Evolutionary conservation across 345 rosid genomes (phyloP).

Genomic region (Gossypium rotundifolium): DNA sequence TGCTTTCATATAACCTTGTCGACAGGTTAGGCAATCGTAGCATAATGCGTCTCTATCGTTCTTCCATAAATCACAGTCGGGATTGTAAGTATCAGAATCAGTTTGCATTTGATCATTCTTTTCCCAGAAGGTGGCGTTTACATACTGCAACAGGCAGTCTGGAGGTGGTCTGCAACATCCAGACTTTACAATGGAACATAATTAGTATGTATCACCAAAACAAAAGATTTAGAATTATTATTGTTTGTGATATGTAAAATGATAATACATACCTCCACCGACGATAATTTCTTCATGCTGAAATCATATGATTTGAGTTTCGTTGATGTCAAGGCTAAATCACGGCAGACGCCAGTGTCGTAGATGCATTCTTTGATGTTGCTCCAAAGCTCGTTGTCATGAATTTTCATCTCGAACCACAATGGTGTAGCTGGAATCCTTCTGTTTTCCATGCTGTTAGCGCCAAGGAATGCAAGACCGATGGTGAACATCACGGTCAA

Average conservation of each 20-base stretch:
- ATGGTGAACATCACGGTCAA: slow-evolving; percentile 46
- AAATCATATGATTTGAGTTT: slow-evolving; percentile 31
- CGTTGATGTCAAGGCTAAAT: slow-evolving; percentile 24
- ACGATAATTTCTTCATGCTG: slow-evolving; percentile 33
- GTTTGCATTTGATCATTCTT: slow-evolving; percentile 18
- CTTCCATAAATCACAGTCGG: slow-evolving; percentile 53
- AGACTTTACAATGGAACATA: slow-evolving; percentile 25
- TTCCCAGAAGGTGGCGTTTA: slow-evolving; percentile 63
- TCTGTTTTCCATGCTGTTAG: slow-evolving; percentile 42
- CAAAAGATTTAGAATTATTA: background rate
- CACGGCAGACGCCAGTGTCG: slow-evolving; percentile 39
- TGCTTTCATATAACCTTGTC: slow-evolving; percentile 41
- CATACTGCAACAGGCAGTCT: slow-evolving; percentile 46
- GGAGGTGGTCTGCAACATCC: slow-evolving; percentile 80
- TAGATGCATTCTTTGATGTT: slow-evolving; percentile 40
- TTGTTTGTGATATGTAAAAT: background rate
- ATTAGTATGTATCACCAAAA: background rate
- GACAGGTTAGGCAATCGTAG: slow-evolving; percentile 55
- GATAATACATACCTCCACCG: slow-evolving; percentile 44
- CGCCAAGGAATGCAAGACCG: slow-evolving; percentile 58
- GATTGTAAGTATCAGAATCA: background rate
- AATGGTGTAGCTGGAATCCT: slow-evolving; percentile 1
- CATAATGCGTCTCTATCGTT: slow-evolving; percentile 44
- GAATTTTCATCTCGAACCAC: slow-evolving; percentile 52
- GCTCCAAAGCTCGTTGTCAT: slow-evolving; percentile 30